Base-by-base conservation (phyloP, 2,329 filamentous ascomycete genomes). In the Fusarium sp. region DNA sequence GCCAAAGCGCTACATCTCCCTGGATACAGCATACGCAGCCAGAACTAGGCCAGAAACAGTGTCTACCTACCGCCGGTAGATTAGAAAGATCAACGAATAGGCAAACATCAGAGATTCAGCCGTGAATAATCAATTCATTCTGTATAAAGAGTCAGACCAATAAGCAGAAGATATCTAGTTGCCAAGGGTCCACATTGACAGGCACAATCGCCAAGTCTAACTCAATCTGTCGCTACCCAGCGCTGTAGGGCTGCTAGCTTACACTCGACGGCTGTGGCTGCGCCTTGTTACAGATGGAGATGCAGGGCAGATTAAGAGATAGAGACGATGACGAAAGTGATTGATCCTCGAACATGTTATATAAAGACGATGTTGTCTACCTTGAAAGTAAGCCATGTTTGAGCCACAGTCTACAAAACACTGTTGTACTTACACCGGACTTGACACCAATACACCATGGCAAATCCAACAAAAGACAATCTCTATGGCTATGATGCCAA, bases 401-500 rank as follows among this genome's bases (percentile, higher is more conserved):
- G 7, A 42, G 38, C 16, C 43, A 44, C 25, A 52, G 9, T 30
- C n/a, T 8, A 21, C 8, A 40, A 37, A 7, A n/a, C 28, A 13
- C 9, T n/a, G 25, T 5, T 38, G 8, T 33, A 30, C n/a, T 54
- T 23, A 30, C 18, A 28, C 38, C 21, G 18, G 19, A 33, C 13
- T 16, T 9, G 23, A 25, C 32, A 43, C 28, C 10, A 30, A 19
- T 35, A 50, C 15, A 60, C 12, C 32, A 74, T 74, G 72, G 68
- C 68, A 21, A 66, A 65, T 16, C 63, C 68, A 7, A 76, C 72
- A 12, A 59, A 52, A 5, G 75, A 76, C 19, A 77, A 77, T 18
- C 64, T 77, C 11, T 77, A 75, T 30, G 73, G 73, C 59, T 77
- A 77, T 13, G 42, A 77, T 69, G 75, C 75, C 71, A 77, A 77